A percentile compares a stretch with the other conserved stretches of the same genome.
phyloP scores from a whole-genome alignment of 2,329 filamentous ascomycete species.

The Talaromyces sp. region DNA sequence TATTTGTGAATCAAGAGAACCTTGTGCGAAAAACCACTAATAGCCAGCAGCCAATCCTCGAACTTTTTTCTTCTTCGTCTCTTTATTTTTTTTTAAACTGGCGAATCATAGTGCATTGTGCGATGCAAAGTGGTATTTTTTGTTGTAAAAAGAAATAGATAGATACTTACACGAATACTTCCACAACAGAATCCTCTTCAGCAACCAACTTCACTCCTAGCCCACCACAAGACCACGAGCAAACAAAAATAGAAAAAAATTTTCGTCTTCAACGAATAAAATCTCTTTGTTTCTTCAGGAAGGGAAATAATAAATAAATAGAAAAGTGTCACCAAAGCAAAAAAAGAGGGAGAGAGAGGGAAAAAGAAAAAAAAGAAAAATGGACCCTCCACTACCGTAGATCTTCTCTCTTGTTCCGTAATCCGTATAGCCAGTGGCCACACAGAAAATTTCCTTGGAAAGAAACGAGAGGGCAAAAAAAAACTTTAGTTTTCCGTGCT shows the following conservation, averaged over 20 bases:
- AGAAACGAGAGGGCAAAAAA: constrained; percentile 24
- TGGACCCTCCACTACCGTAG: not conserved
- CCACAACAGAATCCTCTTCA: too few species aligned
- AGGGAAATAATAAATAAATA: not conserved
- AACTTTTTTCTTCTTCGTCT: not conserved
- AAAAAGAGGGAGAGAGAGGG: not conserved
- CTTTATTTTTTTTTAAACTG: not conserved
- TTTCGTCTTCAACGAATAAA: not conserved
- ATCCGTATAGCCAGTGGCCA: too few species aligned
- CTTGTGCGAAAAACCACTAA: not conserved
- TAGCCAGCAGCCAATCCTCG: not conserved
- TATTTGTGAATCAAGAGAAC: not conserved
- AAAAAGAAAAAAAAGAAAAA: not conserved
- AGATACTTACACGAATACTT: constrained; percentile 11
- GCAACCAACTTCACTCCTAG: constrained; percentile 18
- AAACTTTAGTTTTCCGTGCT: constrained; percentile 31
- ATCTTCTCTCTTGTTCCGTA: not conserved
- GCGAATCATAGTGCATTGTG: not conserved
- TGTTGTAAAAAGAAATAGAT: not conserved
- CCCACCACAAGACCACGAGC: constrained; percentile 17
- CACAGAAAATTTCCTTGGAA: constrained; percentile 9
- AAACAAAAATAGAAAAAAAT: not conserved
- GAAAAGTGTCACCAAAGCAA: not conserved
- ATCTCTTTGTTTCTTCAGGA: not conserved
- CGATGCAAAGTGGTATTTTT: not conserved